Evolutionary conservation across 345 rosid species (phyloP).

Genomic region (Tarenaya hassleriana): DNA sequence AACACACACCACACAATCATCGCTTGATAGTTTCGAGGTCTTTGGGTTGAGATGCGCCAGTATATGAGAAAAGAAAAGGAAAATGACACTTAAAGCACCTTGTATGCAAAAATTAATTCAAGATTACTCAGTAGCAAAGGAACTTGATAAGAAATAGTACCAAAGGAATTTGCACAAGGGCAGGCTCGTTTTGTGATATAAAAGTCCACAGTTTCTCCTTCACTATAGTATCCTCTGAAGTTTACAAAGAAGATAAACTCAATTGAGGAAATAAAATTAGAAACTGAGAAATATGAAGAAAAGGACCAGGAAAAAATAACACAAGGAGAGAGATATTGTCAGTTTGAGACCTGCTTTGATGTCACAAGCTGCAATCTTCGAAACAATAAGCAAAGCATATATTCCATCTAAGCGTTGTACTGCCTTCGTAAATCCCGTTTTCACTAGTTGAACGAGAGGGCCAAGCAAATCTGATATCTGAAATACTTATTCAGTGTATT

Average conservation of each 20-base stretch:
- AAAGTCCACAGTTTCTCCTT: slow-evolving; percentile 93
- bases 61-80: slow-evolving; percentile 2
- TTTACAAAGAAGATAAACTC: slow-evolving; percentile 21
- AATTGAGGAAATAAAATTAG: slow-evolving; percentile 11
- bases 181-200: slow-evolving; percentile 81
- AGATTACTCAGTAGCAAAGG: slow-evolving; percentile 1
- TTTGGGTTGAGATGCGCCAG: slow-evolving; percentile 23
- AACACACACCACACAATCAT: slow-evolving; percentile 67
- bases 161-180: slow-evolving; percentile 59
- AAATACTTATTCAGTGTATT: slow-evolving; percentile 19
- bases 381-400: slow-evolving; percentile 73
- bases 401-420: slow-evolving; percentile 92
- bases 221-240: slow-evolving; percentile 71
- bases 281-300: slow-evolving; percentile 6
- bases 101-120: slow-evolving; percentile 3
- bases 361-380: slow-evolving; percentile 77
- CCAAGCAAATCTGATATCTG: slow-evolving; percentile 79
- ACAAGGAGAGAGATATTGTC: background rate
- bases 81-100: slow-evolving; percentile 12
- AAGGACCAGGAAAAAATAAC: slow-evolving; percentile 15
- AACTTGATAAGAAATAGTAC: slow-evolving; percentile 30
- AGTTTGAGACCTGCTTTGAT: slow-evolving; percentile 69
- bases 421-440: slow-evolving; percentile 83
- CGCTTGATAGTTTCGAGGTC: slow-evolving; percentile 64
- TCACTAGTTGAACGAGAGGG: slow-evolving; percentile 82